A percentile compares a stretch with the other conserved stretches of the same genome.
Evolutionary conservation across 2,329 filamentous ascomycete genomes (phyloP).

Genomic region (Ceratocystis variospora): DNA sequence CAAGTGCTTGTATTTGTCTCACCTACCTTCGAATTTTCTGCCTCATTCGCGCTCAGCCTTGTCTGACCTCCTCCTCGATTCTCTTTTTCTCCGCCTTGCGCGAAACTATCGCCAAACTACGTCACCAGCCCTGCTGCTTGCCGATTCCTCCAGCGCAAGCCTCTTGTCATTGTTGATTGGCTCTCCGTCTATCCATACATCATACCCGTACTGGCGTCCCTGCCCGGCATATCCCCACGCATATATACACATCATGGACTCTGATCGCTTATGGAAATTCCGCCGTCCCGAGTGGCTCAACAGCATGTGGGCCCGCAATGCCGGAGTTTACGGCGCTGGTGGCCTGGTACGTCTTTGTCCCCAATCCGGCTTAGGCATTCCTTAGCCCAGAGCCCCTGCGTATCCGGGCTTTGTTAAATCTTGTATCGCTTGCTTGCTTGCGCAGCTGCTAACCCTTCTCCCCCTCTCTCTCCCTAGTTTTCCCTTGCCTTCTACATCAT

Average conservation of each 20-base stretch:
- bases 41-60: neutral
- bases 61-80: neutral
- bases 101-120: constrained; percentile 10
- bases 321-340: constrained; percentile 49
- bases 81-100: constrained; percentile 3
- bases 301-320: constrained; percentile 48
- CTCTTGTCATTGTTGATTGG: neutral
- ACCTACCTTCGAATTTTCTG: neutral
- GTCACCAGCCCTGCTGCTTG: constrained; percentile 8
- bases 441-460: neutral
- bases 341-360: constrained; percentile 39
- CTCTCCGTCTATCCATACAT: neutral
- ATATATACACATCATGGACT: constrained; percentile 35
- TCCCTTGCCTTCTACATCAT: constrained; percentile 55
- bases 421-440: neutral
- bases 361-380: neutral
- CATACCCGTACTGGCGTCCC: neutral
- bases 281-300: constrained; percentile 52
- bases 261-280: constrained; percentile 56
- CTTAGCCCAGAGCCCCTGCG: neutral
- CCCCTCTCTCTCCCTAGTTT: constrained; percentile 35
- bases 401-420: no score
- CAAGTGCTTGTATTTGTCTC: neutral
- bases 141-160: neutral
- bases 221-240: neutral